Base-by-base conservation (phyloP, 768 basidiomycete species). In the Kondoa subrosea region DNA sequence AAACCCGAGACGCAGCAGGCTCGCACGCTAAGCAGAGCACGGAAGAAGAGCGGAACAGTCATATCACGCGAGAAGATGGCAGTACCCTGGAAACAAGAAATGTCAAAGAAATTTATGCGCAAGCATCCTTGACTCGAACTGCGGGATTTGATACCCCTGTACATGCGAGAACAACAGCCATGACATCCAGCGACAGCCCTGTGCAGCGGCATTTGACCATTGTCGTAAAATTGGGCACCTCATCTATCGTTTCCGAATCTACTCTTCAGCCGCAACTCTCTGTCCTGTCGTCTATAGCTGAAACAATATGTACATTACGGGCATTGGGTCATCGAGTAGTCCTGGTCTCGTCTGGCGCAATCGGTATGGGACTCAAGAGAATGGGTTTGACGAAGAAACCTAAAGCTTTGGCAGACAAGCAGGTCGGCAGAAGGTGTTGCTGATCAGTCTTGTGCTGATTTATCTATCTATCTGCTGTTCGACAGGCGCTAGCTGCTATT, bases 271-370 rank as follows among this genome's bases (percentile, higher is more conserved):
- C 93, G 0, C 81, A 95, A 26, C 81, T 99, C 1, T 89, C 92
- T 1, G 88, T 87, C 1, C 82, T 99, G 31, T 95, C 93, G 0
- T 85, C 89, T 0, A 81, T 97, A 58, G 91, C 92, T 33, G 93
- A 99, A 77, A 89, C 90, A 0, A 89, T 91, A 16, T 82, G 89
- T 17, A 78, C 84, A 34, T 82, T 99, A 17, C 83, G 85, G 60
- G 79, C 80, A 3, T 80, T 85, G 57, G 93, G 93, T 0, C 93
- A 99, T 79, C 87, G 91, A 74, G 89, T 97, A 66, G 89, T 97
- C 2, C 84, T 99, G 14, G 91, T 95, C 68, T 91, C 88, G 73
- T 95, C 91, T 26, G 95, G 95, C 0, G 95, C 95, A n/a, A 96
- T 97, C 68, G 95, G 87, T 0, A 89, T 97, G 21, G 95, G 95